Percentiles rank a stretch among this genome's conserved stretches.
phyloP scores from a whole-genome alignment of 352 stramenopile species.

The Globisporangium alternatum region DNA sequence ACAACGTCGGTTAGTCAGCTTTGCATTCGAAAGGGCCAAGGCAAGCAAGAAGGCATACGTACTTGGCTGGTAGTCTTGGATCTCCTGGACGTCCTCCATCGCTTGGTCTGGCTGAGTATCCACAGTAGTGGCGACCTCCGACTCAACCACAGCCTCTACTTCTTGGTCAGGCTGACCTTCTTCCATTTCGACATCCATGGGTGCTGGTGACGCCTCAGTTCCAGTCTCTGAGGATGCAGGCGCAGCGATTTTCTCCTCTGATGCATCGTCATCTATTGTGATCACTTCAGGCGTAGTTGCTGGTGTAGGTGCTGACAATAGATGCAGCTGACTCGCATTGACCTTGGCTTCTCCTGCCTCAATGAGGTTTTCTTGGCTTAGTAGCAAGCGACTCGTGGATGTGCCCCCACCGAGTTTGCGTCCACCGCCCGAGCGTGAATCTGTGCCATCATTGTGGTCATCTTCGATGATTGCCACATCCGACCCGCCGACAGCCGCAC shows the following conservation, averaged over 20 bases:
- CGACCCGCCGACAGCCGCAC: conserved; percentile 34
- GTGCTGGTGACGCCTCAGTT: not conserved
- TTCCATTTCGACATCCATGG: conserved; percentile 23
- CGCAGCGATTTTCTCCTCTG: not conserved
- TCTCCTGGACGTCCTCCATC: conserved; percentile 1
- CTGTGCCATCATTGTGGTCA: conserved; percentile 11
- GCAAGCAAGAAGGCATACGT: conserved; percentile 6
- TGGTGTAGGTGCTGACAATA: too few species aligned
- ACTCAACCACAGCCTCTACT: not conserved
- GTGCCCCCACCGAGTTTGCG: conserved; percentile 36
- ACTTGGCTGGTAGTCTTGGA: conserved; percentile 15
- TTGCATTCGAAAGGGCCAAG: not conserved
- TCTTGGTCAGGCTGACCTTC: not conserved
- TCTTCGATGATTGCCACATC: conserved; percentile 17
- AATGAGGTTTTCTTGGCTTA: not conserved
- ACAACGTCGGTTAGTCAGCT: conserved; percentile 1
- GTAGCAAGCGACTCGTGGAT: conserved; percentile 30
- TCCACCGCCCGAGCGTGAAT: conserved; percentile 11
- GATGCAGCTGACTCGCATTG: not conserved
- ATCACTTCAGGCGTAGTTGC: not conserved
- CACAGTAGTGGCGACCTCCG: not conserved
- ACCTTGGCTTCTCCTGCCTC: not conserved
- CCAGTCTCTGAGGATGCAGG: not conserved
- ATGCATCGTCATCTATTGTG: not conserved
- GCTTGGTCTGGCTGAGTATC: not conserved